These are phyloP conservation scores for Vitellaria paradoxa DNA, from an alignment of 179 eudicot genomes.

Conservation along the genomic window DNA sequence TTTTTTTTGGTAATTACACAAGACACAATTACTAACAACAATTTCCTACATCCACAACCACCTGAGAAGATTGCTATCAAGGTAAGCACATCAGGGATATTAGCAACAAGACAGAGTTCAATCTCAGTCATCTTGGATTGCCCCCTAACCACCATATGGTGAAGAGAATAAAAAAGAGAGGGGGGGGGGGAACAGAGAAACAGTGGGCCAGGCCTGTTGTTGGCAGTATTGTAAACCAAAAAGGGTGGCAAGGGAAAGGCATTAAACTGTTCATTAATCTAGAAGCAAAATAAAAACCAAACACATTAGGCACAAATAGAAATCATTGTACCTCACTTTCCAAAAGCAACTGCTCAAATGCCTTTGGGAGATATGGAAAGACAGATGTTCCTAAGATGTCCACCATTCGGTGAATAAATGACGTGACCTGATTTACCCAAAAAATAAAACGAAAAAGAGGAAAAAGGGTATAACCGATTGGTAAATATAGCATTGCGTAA, in stretches of 20 bases:
- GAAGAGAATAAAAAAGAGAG: neutral
- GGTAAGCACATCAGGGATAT: neutral
- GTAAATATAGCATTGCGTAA: neutral
- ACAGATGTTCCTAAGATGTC: conserved; percentile 89
- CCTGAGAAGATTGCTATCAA: neutral
- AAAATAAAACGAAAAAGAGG: neutral
- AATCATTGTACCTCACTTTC: conserved; percentile 71
- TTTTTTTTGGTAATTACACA: no score
- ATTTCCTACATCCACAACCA: neutral
- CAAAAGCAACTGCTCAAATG: conserved; percentile 79
- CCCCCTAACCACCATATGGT: neutral
- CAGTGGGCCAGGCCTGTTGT: neutral
- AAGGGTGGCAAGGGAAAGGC: neutral
- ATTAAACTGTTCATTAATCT: neutral
- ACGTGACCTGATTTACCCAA: conserved; percentile 56
- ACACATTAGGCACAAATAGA: neutral
- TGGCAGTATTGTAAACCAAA: neutral
- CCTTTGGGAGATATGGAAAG: conserved; percentile 87
- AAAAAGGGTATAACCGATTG: neutral
- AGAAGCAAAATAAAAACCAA: neutral
- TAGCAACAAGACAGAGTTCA: neutral
- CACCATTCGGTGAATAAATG: conserved; percentile 97
- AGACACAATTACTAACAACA: neutral
- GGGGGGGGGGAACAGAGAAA: neutral
- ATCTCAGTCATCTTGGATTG: neutral